Base-by-base conservation (phyloP, 2,329 filamentous ascomycete genomes). In the Aspergillus luchuensis region DNA sequence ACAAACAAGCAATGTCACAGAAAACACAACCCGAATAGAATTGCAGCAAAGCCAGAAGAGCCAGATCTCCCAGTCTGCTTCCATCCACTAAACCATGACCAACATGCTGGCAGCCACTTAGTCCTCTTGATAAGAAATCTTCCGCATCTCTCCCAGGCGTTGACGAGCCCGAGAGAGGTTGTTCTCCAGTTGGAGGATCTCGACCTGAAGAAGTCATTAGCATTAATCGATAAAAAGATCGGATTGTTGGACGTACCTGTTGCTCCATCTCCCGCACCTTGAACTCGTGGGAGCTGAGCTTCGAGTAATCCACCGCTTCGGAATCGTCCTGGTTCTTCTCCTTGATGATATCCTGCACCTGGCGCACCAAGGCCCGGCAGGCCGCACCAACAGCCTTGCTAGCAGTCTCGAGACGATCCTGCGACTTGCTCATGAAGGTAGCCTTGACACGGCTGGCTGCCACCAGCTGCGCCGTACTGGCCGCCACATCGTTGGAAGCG, bases 181-280 rank as follows among this genome's bases (percentile, higher is more conserved):
- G 72, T 98, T 99, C 80, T 98, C 93, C 66, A 99, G 85, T 78
- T 98, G 92, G 58, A 98, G 83, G 68, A 99, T 99, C 79, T 99
- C 93, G 74, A 99, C 95, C 92, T 97, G 72, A 65, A 67, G 30
- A 28, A 8, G 25, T 17, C 8, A 38, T 56, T 59, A 56, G 11
- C 10, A 8, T 19, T 19, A 19, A 19, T 19, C 17, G 17, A 19
- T 19, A 19, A 19, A 19, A 19, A 19, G 17, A 19, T 19, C 17
- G 17, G 17, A 19, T 19, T 19, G 17, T 19, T 19, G 17, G 17
- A 19, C 85, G 71, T 84, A 97, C 93, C 91, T 99, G 95, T 75
- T 99, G 95, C 81, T 99, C 95, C 95, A 99, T 99, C 81, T 99
- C 93, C 70, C 90, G 86, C 55, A 97, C 92, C 85, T 99, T 99